A percentile compares a stretch with the other conserved stretches of the same genome.
Conservation (phyloP, 768 basidiomycete species). For the Lentinula sp. region DNA sequence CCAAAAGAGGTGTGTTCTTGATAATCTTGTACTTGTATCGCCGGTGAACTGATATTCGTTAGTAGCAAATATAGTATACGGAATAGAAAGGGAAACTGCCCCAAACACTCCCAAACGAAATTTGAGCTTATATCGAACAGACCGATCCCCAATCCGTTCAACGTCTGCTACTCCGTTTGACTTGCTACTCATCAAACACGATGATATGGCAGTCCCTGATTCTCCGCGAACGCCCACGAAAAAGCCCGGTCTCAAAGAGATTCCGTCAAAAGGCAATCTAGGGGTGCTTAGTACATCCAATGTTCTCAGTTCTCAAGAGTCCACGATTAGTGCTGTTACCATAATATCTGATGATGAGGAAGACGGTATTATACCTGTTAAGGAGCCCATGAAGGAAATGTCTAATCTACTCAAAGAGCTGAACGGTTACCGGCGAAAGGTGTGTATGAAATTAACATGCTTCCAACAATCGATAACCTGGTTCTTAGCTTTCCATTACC, state of each 20-base stretch:
- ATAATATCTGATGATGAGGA: not conserved
- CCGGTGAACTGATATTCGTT: not conserved
- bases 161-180: not conserved
- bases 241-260: not conserved
- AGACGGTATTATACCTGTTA: not conserved
- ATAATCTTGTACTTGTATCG: not conserved
- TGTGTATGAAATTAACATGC: not conserved
- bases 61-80: not conserved
- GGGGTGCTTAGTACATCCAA: not conserved
- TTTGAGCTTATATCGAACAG: not conserved
- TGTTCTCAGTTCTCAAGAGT: not conserved
- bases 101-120: not conserved
- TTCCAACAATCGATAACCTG: not conserved
- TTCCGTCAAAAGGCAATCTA: not conserved
- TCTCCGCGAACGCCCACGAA: not conserved
- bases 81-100: not conserved
- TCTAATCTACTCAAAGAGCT: not conserved
- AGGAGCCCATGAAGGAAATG: not conserved
- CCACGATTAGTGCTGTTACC: not conserved
- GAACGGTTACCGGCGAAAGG: not conserved
- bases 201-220: not conserved
- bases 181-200: not conserved
- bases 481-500: not conserved
- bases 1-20: not conserved
- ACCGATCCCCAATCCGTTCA: not conserved